Base-by-base conservation (phyloP, 345 rosid species). In the Euphorbia tirucalli region DNA sequence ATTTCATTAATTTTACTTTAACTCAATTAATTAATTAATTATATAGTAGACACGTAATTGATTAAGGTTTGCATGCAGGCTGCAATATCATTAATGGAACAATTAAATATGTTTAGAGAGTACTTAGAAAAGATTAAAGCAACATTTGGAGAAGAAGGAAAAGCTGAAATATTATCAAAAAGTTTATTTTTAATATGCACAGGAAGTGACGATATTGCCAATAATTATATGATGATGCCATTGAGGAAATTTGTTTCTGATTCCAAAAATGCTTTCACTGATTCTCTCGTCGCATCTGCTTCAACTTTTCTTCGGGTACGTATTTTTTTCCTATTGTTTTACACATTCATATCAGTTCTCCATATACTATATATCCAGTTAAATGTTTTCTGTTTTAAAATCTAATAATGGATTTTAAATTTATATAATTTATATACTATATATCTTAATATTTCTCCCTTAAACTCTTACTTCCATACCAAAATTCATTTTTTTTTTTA, bases 151-250 rank as follows among this genome's bases (percentile, higher is more conserved):
- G 74, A 35, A 15, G 78, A 78, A 61, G 4, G 37, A n/a, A 68
- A 49, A 37, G 32, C 76, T 21, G 44, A 43, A 11, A 69, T 75
- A 35, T 14, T 73, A 0, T 55, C 75, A 1, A 61, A 75, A 65
- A 66, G 82, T 65, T 0, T 73, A 9, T 69, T 21, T 48, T 0
- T 75, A 0, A 46, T 78, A 10, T 73, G 74, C 46, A 46, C 65
- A 0, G 78, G 85, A 13, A 74, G 71, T 9, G 61, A 82, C 18
- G 85, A 82, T 50, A 60, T 82, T 43, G 66, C 43, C 48, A 76
- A 70, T 58, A 79, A 82, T 7, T 79, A 79, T 30, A 76, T 61
- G 28, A 0, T 18, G 3, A 2, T 18, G 8, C 71, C 27, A 0
- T 10, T 56, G 0, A 62, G 70, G 44, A 58, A 62, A 54, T 8